phyloP scores from a whole-genome alignment of 768 basidiomycete genomes.

The Hysterangium stoloniferum region DNA sequence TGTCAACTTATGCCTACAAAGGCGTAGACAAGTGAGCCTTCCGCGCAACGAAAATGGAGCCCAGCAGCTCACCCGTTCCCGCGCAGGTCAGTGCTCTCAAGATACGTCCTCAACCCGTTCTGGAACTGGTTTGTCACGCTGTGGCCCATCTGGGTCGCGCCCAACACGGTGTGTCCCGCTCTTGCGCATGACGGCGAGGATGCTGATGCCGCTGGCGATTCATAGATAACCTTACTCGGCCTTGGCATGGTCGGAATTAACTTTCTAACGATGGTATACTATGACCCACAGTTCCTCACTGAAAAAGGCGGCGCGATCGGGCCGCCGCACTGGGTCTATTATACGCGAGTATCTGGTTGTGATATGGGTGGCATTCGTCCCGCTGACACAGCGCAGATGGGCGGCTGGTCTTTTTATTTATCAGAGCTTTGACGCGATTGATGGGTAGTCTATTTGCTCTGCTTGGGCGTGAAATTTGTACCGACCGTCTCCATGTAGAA shows the following conservation, averaged over 20 bases:
- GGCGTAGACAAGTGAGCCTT: constrained; percentile 66
- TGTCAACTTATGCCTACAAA: constrained; percentile 74
- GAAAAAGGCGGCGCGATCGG: constrained; percentile 54
- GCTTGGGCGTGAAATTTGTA: background rate
- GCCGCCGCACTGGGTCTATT: constrained; percentile 84
- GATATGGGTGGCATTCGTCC: background rate
- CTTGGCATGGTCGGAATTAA: constrained; percentile 76
- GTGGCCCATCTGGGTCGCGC: constrained; percentile 79
- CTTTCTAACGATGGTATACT: constrained; percentile 74
- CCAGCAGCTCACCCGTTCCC: constrained; percentile 2
- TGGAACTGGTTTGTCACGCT: constrained; percentile 90
- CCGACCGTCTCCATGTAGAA: constrained; percentile 41
- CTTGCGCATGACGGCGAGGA: background rate
- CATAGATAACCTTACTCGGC: constrained; percentile 86
- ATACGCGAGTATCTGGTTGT: constrained; percentile 51
- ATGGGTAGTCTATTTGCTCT: constrained; percentile 46
- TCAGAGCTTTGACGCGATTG: constrained; percentile 83
- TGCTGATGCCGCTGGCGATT: background rate
- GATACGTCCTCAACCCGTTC: constrained; percentile 72
- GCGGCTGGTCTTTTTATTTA: constrained; percentile 84
- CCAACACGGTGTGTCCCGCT: constrained; percentile 65
- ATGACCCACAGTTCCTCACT: constrained; percentile 70
- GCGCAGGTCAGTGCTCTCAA: constrained; percentile 64
- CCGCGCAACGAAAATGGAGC: background rate
- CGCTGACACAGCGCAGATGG: constrained; percentile 46